Base-by-base conservation (phyloP, 306 rosid genomes). In the Argentina anserina region DNA sequence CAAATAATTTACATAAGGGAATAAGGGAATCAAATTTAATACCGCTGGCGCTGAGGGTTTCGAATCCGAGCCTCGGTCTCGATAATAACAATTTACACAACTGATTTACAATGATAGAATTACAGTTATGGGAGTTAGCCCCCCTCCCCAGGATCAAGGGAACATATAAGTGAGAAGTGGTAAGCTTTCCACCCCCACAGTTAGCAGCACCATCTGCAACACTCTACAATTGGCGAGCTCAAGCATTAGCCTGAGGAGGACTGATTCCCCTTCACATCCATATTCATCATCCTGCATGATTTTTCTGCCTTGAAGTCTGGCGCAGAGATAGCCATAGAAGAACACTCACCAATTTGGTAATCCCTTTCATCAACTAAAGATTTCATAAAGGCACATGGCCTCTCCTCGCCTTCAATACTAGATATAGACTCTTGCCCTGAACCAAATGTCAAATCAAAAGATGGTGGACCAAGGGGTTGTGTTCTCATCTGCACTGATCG, bases 401-500 rank as follows among this genome's bases (percentile, higher is more conserved):
- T 84, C 64, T 89, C 98, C 70, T 87, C 98, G 0, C 85, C 45
- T 69, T 91, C 96, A 67, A 88, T 78, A 75, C 69, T 84, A 49
- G 90, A 87, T 34, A 83, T 78, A 72, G 89, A 76, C 71, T 92
- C 93, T 65, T 84, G 93, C 73, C 81, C 82, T 21, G 96, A 88
- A 80, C 84, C 76, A 74, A 79, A 86, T 34, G 96, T 73, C 78
- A 88, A 70, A 53, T 92, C 97, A 77, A 75, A 74, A 34, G 92
- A 69, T 11, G 89, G 78, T 74, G 84, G 84, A 21, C 91, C 84
- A 68, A 80, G 65, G 67, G 90, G 95, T 3, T 91, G 99, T 34
- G 91, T 75, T 77, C 99, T 88, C 99, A 94, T 94, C 82, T 90
- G 97, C 67, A 94, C 99, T 8, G 99, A 91, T 43, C 99, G 90